phyloP scores from a whole-genome alignment of 2,329 filamentous ascomycete species.

The Alternaria triticina region DNA sequence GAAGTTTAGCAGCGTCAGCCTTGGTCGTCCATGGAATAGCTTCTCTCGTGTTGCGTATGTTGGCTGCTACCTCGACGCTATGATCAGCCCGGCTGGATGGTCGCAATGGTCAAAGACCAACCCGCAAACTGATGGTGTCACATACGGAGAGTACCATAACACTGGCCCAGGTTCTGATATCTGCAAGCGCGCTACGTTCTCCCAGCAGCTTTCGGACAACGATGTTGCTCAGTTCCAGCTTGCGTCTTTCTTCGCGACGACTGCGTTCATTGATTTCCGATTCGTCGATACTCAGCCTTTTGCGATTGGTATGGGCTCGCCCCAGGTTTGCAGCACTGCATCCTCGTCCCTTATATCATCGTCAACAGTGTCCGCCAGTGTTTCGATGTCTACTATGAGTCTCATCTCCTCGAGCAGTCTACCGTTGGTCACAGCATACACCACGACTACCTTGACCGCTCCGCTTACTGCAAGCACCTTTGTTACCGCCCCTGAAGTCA shows the following conservation, averaged over 20 bases:
- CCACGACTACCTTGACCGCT: slow-evolving; percentile 21
- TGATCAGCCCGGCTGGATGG: slow-evolving; percentile 28
- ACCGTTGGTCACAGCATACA: slow-evolving; percentile 20
- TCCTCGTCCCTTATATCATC: slow-evolving; percentile 22
- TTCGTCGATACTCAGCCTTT: slow-evolving; percentile 50
- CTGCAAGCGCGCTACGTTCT: slow-evolving; percentile 45
- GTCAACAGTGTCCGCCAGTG: neutral
- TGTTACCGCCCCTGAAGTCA: slow-evolving; percentile 28
- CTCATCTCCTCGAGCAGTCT: slow-evolving; percentile 1
- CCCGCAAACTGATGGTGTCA: slow-evolving; percentile 24
- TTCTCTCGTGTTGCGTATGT: slow-evolving; percentile 27
- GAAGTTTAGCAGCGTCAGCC: slow-evolving; percentile 39
- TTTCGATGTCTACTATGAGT: neutral
- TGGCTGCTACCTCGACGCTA: slow-evolving; percentile 25
- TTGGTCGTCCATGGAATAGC: slow-evolving; percentile 31
- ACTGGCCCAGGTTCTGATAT: slow-evolving; percentile 43
- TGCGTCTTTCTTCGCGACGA: slow-evolving; percentile 50
- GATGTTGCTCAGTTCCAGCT: slow-evolving; percentile 51
- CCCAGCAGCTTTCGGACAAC: slow-evolving; percentile 45
- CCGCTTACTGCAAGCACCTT: slow-evolving; percentile 26
- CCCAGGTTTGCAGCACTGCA: slow-evolving; percentile 28
- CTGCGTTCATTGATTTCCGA: slow-evolving; percentile 53
- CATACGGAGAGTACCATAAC: slow-evolving; percentile 46
- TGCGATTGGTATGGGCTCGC: slow-evolving; percentile 37
- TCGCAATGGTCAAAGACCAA: slow-evolving; percentile 26